Evolutionary conservation across 768 basidiomycete genomes (phyloP).

Genomic region (Termitomyces sp.): DNA sequence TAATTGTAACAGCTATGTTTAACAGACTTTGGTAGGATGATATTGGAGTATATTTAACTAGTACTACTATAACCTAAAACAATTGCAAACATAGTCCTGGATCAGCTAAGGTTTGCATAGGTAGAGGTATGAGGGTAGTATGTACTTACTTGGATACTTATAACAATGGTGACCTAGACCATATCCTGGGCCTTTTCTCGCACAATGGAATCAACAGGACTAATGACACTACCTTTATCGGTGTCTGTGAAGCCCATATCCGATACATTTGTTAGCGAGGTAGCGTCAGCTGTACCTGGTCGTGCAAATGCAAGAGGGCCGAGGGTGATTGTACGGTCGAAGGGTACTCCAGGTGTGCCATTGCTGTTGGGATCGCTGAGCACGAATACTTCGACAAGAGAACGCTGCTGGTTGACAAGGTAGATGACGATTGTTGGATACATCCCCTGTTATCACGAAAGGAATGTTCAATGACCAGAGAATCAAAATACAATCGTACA

Average conservation of each 20-base stretch:
- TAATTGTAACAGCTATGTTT: too few species aligned
- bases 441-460: background rate
- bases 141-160: background rate
- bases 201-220: background rate
- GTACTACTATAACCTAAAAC: too few species aligned
- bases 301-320: background rate
- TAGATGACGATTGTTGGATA: conserved; percentile 1
- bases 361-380: background rate
- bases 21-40: too few species aligned
- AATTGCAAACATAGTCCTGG: too few species aligned
- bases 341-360: background rate
- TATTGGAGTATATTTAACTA: too few species aligned
- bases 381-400: background rate
- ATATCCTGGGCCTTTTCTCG: background rate
- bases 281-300: background rate
- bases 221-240: background rate
- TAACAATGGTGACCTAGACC: background rate
- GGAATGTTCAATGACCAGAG: background rate
- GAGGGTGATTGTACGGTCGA: background rate
- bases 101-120: too few species aligned
- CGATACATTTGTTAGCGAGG: background rate
- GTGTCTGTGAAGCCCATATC: too few species aligned
- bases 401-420: too few species aligned
- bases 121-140: background rate
- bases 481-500: background rate